Base-by-base conservation (phyloP, 345 rosid genomes). In the Tarenaya hassleriana region DNA sequence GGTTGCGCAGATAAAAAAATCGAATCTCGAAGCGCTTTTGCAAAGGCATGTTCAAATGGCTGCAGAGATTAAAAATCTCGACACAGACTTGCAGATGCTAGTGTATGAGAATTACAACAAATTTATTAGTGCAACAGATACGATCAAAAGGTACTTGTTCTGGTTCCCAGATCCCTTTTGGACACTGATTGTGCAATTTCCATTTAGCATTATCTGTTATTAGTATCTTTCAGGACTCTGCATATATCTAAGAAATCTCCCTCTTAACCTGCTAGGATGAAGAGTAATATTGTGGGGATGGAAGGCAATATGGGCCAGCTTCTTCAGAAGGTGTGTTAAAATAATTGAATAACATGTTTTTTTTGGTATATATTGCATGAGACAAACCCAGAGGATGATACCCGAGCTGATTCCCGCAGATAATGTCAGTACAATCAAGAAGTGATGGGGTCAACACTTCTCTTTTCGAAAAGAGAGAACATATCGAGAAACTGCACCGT, bases 11-110 rank as follows among this genome's bases (percentile, higher is more conserved):
- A 82, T 72, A 31, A 84, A 80, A 44, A 88, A 77, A 64, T 81
- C 94, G 16, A 94, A 80, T 66, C 59, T 94, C 71, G 99, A 86
- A 71, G 84, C 77, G 66, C 84, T 94, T 62, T 64, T 88, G 55
- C 92, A 84, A 66, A 80, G 79, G 64, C 99, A 94, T 56, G 99
- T 94, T 20, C 84, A 80, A 61, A 88, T 94, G 97, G 99, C 97
- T 13, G 89, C 97, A 0, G 97, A 94, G 82, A 88, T 94, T 15
- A 94, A 94, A 64, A 94, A 94, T 75, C 85, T 94, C 7, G 99
- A 94, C 43, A 88, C 99, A 12, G 99, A 94, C 71, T 75, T 94
- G 77, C 99, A 94, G 72, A 94, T 88, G 97, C 52, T 94, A 24
- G 95, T 88, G 7, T 94, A 88, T 63, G 97, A 94, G 64, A 94